These are phyloP conservation scores for Polychaeton citri DNA, from an alignment of 2,329 filamentous ascomycete species.

Conservation along the genomic window DNA sequence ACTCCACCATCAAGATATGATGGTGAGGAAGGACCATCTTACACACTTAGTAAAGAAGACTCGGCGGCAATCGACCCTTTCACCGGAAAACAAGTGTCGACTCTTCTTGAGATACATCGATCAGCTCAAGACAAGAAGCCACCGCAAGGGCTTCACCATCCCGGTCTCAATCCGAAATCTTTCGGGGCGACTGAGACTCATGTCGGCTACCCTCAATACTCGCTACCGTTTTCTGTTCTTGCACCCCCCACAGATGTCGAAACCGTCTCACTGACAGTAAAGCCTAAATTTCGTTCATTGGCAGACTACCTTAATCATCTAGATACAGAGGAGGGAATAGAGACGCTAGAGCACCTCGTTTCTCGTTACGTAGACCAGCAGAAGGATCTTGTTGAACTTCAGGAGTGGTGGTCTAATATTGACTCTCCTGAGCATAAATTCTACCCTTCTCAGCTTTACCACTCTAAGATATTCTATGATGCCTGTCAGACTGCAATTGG, in stretches of 20 bases:
- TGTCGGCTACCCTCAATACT: neutral
- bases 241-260: neutral
- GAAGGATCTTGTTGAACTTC: neutral
- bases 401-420: neutral
- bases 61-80: neutral
- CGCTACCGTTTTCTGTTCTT: neutral
- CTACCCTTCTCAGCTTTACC: neutral
- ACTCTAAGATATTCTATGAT: neutral
- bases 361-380: neutral
- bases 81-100: neutral
- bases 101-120: neutral
- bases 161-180: neutral
- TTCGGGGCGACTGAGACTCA: neutral
- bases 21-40: neutral
- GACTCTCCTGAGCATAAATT: neutral
- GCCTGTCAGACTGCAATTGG: neutral
- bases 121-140: neutral
- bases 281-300: neutral
- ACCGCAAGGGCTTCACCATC: neutral
- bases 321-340: neutral
- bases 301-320: neutral
- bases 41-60: neutral
- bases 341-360: neutral
- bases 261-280: neutral
- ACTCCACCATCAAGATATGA: neutral